A percentile compares a stretch with the other conserved stretches of the same genome.
phyloP scores from a whole-genome alignment of 2,329 filamentous ascomycete species.

The Botrytis fabae region DNA sequence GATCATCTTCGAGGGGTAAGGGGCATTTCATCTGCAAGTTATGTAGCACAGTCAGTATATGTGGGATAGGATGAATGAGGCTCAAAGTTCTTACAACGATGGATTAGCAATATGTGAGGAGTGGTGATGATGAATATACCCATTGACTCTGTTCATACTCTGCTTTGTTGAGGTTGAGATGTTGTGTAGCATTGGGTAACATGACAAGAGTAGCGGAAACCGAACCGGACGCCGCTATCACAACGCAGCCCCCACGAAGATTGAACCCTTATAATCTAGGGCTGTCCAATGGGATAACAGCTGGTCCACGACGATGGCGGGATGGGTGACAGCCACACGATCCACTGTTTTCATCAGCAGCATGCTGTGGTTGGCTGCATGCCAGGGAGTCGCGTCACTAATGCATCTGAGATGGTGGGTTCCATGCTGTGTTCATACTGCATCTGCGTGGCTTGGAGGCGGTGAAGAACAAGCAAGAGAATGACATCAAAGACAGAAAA shows the following conservation, averaged over 20 bases:
- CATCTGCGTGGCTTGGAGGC: background rate
- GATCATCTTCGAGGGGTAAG: background rate
- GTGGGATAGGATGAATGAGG: background rate
- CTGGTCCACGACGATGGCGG: background rate
- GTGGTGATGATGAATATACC: background rate
- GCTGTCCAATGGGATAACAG: background rate
- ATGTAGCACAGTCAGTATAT: background rate
- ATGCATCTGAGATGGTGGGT: constrained; percentile 3
- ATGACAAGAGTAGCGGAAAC: background rate
- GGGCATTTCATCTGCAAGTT: background rate
- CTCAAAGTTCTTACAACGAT: background rate
- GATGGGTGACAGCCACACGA: constrained; percentile 5
- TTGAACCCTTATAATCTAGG: background rate
- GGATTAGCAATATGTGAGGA: background rate
- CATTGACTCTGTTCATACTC: background rate
- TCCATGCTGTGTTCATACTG: constrained; percentile 1
- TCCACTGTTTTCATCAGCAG: background rate
- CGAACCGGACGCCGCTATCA: background rate
- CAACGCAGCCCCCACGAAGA: constrained; percentile 3
- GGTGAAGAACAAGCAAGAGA: constrained; percentile 3
- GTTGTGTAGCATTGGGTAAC: constrained; percentile 4
- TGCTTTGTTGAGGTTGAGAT: constrained; percentile 16
- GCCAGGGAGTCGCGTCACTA: background rate
- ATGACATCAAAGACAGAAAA: constrained; percentile 1
- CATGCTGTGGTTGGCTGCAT: background rate